Conservation (phyloP, 1,139 yeast genomes). For the Sugiyamaella xylanicola region DNA sequence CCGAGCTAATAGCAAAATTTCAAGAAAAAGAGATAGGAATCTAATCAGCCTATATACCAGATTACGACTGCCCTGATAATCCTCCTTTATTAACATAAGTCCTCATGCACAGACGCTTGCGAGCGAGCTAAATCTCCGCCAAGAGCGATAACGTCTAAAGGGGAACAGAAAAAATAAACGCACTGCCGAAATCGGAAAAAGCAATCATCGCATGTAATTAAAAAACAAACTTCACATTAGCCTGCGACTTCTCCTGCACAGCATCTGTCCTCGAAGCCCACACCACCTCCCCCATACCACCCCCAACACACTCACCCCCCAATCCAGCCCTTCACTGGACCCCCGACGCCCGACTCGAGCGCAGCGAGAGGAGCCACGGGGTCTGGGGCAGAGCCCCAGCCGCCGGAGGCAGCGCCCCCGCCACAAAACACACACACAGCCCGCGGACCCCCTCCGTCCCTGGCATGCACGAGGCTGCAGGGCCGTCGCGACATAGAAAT, state of each 20-base stretch:
- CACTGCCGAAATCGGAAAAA: background rate
- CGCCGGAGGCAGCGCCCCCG: background rate
- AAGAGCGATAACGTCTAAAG: background rate
- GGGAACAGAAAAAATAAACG: background rate
- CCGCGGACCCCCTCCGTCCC: background rate
- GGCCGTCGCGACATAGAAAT: too few species aligned
- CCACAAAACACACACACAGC: too few species aligned
- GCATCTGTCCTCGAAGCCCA: too few species aligned
- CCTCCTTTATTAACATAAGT: background rate
- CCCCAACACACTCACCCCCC: too few species aligned
- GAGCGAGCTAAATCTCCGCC: background rate
- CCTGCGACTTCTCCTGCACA: background rate
- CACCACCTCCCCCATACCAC: too few species aligned
- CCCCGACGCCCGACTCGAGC: background rate
- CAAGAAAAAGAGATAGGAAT: background rate
- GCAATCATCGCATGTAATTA: background rate
- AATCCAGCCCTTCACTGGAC: too few species aligned
- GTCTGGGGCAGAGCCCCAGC: background rate
- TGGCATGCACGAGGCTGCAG: too few species aligned
- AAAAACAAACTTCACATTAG: background rate
- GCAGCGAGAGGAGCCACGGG: background rate
- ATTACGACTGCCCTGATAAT: background rate
- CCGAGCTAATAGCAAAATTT: background rate
- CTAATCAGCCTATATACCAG: background rate
- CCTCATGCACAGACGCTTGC: background rate